Base-by-base conservation (phyloP, 371 early-diverging fungal genomes). In the Rhizopus arrhizus region DNA sequence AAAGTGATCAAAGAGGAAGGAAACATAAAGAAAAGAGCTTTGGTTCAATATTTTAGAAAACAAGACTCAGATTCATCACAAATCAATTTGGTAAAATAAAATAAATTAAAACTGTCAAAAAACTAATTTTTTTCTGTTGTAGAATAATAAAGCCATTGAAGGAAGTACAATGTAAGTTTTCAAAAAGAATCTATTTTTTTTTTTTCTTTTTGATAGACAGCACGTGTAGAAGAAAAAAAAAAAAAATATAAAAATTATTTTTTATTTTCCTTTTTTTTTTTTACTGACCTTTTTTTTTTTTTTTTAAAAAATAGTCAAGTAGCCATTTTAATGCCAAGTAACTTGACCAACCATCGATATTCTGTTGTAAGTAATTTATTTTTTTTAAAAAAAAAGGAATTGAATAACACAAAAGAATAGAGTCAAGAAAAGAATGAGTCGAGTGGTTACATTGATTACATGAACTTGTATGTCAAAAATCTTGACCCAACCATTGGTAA, bases 391-490 rank as follows among this genome's bases (percentile, higher is more conserved):
- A 36, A 36, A 36, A 36, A 2, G 11, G 2, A 36, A 22, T 22
- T 22, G 22, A 22, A 22, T 22, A 22, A 22, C 22, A 36, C 0
- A 36, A 36, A 36, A 36, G 11, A 36, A 36, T 11, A 9, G 11
- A 36, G 36, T n/a, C 36, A 6, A 36, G 11, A 36, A 36, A 9
- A 36, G 36, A 11, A 36, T 55, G 52, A 43, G 22, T 1, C 22
- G 22, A 28, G 29, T 6, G 61, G 64, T 11, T 65, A 42, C 50
- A 52, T 75, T 16, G 75, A 75, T 49, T 66, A 52, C 42, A 65
- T 61, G 56, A 80, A 80, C 34, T 54, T 80, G 1, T 80, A 77
- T 49, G 75, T 80, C 57, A 80, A 80, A 41, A 80, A 80, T 57
- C 61, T 80, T 10, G 80, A 80, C 53, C 57, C 70, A 29, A 66